These are phyloP conservation scores for Pseudogymnoascus sp. DNA, from an alignment of 2,329 filamentous ascomycete species.

Conservation along the genomic window DNA sequence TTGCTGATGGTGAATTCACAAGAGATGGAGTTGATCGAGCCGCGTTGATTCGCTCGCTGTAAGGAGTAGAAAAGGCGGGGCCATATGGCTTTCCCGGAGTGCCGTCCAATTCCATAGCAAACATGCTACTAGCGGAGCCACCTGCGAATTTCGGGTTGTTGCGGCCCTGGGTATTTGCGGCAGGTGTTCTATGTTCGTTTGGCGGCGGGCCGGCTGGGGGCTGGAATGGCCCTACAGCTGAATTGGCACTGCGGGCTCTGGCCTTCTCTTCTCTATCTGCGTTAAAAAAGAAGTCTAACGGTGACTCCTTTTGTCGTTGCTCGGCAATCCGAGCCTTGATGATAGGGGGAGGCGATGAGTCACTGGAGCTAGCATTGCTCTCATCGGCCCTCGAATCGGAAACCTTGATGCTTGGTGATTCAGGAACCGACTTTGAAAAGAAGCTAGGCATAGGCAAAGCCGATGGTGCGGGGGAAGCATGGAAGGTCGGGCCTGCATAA, in stretches of 20 bases:
- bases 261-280: conserved; percentile 74
- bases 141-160: conserved; percentile 35
- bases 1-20: neutral
- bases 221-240: conserved; percentile 39
- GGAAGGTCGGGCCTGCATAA: conserved; percentile 91
- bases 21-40: conserved; percentile 30
- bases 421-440: conserved; percentile 65
- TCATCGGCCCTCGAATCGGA: conserved; percentile 23
- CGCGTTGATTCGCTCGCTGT: conserved; percentile 52
- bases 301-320: conserved; percentile 58
- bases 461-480: conserved; percentile 86
- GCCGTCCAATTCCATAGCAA: conserved; percentile 61
- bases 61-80: conserved; percentile 61
- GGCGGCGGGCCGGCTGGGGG: conserved; percentile 36
- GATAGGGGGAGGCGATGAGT: conserved; percentile 34
- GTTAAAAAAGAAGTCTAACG: conserved; percentile 83
- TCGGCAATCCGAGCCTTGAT: conserved; percentile 44
- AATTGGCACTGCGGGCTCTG: conserved; percentile 45
- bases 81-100: conserved; percentile 47
- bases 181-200: conserved; percentile 25
- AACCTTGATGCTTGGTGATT: conserved; percentile 43
- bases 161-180: conserved; percentile 24
- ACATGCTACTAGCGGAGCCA: conserved; percentile 46
- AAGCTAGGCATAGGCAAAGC: conserved; percentile 87
- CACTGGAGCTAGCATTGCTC: conserved; percentile 23